Evolutionary conservation across 2,329 filamentous ascomycete genomes (phyloP).

Genomic region (Aspergillus fijiensis): DNA sequence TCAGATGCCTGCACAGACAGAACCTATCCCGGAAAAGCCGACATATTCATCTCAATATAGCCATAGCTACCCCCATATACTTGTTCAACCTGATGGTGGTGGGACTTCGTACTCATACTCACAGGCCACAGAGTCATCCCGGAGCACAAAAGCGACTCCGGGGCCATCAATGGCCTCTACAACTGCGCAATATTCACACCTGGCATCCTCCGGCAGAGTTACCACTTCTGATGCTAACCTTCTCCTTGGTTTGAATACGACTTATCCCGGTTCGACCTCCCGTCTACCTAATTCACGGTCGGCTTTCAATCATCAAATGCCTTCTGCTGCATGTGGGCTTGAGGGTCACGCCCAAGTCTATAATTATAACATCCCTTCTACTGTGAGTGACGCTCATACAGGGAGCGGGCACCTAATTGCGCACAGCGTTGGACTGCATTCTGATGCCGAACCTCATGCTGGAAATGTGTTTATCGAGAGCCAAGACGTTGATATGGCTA

Average conservation of each 20-base stretch:
- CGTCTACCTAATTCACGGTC: constrained; percentile 24
- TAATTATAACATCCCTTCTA: constrained; percentile 24
- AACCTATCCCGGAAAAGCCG: constrained; percentile 26
- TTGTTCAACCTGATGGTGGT: constrained; percentile 21
- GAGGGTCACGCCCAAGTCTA: constrained; percentile 23
- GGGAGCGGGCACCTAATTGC: constrained; percentile 19
- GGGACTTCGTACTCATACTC: constrained; percentile 26
- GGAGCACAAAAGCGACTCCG: constrained; percentile 22
- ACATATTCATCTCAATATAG: constrained; percentile 33
- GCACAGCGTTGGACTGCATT: constrained; percentile 19
- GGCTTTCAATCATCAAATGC: constrained; percentile 22
- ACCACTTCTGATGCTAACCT: constrained; percentile 37
- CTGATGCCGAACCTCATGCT: constrained; percentile 19
- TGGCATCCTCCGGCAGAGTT: constrained; percentile 47
- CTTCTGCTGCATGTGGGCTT: constrained; percentile 21
- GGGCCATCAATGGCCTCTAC: constrained; percentile 21
- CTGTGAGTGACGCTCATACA: constrained; percentile 17
- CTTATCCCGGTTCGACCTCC: constrained; percentile 33
- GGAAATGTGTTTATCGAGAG: constrained; percentile 67
- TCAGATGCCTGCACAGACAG: constrained; percentile 52
- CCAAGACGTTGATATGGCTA: constrained; percentile 73
- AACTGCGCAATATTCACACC: constrained; percentile 27
- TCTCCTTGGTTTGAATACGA: constrained; percentile 51
- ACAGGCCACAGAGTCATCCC: constrained; percentile 35
- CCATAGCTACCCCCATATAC: constrained; percentile 28